phyloP scores from a whole-genome alignment of 495 filamentous ascomycete species.

The Penicillium turbatum region DNA sequence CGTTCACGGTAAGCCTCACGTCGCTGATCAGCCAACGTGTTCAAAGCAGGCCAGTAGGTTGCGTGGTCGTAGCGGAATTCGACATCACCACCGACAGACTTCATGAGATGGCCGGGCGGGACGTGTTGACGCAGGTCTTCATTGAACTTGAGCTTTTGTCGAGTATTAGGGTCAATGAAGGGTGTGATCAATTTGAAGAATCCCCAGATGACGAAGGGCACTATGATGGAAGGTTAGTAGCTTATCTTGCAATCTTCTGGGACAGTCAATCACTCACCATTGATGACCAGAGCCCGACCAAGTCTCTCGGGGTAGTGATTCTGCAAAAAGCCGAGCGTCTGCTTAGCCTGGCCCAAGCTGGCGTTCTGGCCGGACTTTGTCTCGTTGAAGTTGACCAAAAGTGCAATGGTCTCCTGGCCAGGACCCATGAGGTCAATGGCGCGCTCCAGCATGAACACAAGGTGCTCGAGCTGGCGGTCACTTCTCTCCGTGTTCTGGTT shows the following conservation, averaged over 20 bases:
- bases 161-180: constrained; percentile 90
- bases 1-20: constrained; percentile 55
- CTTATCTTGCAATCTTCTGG: background rate
- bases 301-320: constrained; percentile 91
- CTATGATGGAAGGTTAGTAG: constrained; percentile 35
- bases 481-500: constrained; percentile 87
- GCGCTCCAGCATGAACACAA: constrained; percentile 93
- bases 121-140: constrained; percentile 76
- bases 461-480: constrained; percentile 87
- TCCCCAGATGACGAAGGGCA: constrained; percentile 79
- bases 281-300: constrained; percentile 82
- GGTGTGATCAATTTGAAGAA: constrained; percentile 96
- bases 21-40: constrained; percentile 58
- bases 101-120: constrained; percentile 72
- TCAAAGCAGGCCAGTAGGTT: constrained; percentile 83
- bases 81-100: constrained; percentile 48
- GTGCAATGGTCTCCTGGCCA: constrained; percentile 75
- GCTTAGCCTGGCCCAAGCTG: constrained; percentile 66
- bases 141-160: constrained; percentile 92
- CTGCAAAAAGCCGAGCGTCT: constrained; percentile 83
- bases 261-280: constrained; percentile 52
- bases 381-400: constrained; percentile 87
- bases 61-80: constrained; percentile 86
- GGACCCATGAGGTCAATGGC: constrained; percentile 82
- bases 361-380: constrained; percentile 72